These are phyloP conservation scores for Aspergillus novoparasiticus DNA, from an alignment of 2,329 filamentous ascomycete genomes.

Conservation along the genomic window DNA sequence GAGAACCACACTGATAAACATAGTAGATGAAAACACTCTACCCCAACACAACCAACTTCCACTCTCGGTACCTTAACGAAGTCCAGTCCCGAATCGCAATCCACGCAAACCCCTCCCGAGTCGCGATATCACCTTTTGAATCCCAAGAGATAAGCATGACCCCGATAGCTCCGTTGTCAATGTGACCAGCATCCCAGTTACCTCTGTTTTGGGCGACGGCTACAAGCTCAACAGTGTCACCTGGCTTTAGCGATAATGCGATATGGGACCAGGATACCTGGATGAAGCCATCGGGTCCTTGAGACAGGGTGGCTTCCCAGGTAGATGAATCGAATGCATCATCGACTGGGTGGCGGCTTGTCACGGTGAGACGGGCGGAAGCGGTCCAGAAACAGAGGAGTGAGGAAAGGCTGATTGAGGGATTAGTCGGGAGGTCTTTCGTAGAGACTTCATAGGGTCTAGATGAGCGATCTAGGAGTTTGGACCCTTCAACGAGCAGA, in stretches of 20 bases:
- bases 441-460: neutral
- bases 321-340: neutral
- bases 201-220: neutral
- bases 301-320: neutral
- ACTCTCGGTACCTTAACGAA: neutral
- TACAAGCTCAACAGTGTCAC: neutral
- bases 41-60: neutral
- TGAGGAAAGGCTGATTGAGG: neutral
- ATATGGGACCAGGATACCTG: neutral
- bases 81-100: slow-evolving; percentile 1
- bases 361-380: neutral
- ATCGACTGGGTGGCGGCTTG: neutral
- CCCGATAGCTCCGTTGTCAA: neutral
- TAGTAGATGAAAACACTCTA: neutral
- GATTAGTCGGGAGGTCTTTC: neutral
- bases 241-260: neutral
- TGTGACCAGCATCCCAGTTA: neutral
- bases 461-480: neutral
- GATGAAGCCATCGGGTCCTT: neutral
- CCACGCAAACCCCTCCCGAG: neutral
- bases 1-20: no score
- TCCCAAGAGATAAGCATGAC: neutral
- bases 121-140: neutral
- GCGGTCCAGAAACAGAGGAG: neutral
- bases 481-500: neutral